Evolutionary conservation across 176 grass and related monocot genomes (phyloP), one percentile per base, ranked within the genome.

Genomic region (Carex kokanica): DNA sequence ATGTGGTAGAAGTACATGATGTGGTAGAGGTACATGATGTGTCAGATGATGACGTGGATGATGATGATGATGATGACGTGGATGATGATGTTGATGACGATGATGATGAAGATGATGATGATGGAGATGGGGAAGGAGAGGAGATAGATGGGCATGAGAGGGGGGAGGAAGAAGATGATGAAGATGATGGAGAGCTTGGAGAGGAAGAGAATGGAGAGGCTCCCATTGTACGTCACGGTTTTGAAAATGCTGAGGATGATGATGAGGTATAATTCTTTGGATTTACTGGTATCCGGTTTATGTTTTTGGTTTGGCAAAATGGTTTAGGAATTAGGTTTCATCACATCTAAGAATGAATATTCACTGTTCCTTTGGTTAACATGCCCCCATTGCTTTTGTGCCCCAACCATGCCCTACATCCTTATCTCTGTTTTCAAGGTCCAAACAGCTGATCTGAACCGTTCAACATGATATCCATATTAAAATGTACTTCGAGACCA

Each of bases 141-240:
- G 92, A 94, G 84, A 98, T 98, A 15, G 95, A 98, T 90, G 95
- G 92, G 34, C 95, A 98, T 88, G 95, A 98, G 38, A 92, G 89
- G 16, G 95, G 95, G 6, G 95, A 98, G 85, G 94, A 89, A 11
- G 94, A 93, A 5, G 94, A 97, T 6, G 87, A 97, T 81, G 95
- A 94, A 29, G 88, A 98, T 5, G 95, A 98, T 5, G 95, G 95
- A 5, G 95, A 98, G 92, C 92, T 98, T 15, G 92, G 95, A 27
- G 92, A 98, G 86, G 95, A 80, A 58, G 77, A 80, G 87, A 91
- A 92, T 7, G 88, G 92, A 34, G 92, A 98, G 84, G 95, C 54
- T 55, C 34, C 61, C 14, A 36, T 60, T 29, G 2, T 29, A 15
- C 52, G 34, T 21, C 29, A 98, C 69, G 90, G 92, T 7, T 87